These are phyloP conservation scores for Kingdonia uniflora DNA, from an alignment of 164 flowering plant genomes.

Conservation along the genomic window DNA sequence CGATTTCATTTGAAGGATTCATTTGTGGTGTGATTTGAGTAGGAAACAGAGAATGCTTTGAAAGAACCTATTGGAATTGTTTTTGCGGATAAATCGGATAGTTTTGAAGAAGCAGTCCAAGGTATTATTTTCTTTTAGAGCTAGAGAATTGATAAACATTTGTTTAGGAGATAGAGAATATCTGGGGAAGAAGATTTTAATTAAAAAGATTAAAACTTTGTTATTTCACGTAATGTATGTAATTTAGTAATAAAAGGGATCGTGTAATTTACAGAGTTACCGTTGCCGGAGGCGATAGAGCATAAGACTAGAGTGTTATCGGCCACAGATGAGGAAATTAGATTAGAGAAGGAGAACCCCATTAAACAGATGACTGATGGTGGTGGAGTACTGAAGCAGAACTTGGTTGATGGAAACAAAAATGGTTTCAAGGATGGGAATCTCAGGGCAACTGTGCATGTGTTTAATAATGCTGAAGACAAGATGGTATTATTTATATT, in stretches of 20 bases:
- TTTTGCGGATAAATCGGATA: slow-evolving; percentile 4
- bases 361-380: slow-evolving; percentile 45
- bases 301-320: slow-evolving; percentile 47
- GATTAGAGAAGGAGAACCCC: slow-evolving; percentile 25
- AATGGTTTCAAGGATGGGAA: slow-evolving; percentile 7
- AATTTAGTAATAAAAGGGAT: not conserved
- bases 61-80: slow-evolving; percentile 54
- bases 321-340: slow-evolving; percentile 23
- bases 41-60: slow-evolving; percentile 38
- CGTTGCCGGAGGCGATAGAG: slow-evolving; percentile 21
- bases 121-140: not conserved
- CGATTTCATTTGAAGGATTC: slow-evolving; percentile 3
- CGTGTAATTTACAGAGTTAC: slow-evolving; percentile 14
- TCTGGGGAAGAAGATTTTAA: too few species aligned
- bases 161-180: too few species aligned
- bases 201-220: not conserved
- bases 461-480: slow-evolving; percentile 2
- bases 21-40: slow-evolving; percentile 22
- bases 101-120: not conserved
- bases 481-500: slow-evolving; percentile 14
- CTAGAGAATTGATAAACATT: not conserved
- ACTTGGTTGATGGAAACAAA: slow-evolving; percentile 4
- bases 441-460: slow-evolving; percentile 4
- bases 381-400: slow-evolving; percentile 3
- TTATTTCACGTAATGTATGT: not conserved